Conservation (phyloP, 768 basidiomycete species). For the Trametes cingulata region DNA sequence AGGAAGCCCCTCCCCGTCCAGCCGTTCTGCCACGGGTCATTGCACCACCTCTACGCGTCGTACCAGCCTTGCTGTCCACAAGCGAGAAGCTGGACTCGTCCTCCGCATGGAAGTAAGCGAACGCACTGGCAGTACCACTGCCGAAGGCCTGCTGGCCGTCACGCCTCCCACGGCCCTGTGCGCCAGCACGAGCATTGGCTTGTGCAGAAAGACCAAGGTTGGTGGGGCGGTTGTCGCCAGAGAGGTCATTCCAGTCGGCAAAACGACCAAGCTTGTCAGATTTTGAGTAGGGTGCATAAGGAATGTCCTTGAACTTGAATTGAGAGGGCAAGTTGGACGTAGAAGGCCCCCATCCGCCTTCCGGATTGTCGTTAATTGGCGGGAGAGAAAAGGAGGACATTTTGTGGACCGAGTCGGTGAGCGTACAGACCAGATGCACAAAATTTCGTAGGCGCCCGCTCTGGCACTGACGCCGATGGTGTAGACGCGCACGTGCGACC, state of each 20-base stretch:
- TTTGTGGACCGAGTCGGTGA: constrained; percentile 11
- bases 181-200: constrained; percentile 52
- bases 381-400: constrained; percentile 88
- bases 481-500: constrained; percentile 16
- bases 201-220: constrained; percentile 46
- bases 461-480: neutral
- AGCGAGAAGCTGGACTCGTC: constrained; percentile 97
- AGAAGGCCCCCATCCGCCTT: constrained; percentile 91
- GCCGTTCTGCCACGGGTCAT: constrained; percentile 55
- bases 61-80: constrained; percentile 83
- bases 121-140: constrained; percentile 86
- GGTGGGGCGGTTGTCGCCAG: constrained; percentile 61
- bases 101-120: constrained; percentile 97
- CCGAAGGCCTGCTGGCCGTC: constrained; percentile 87
- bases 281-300: constrained; percentile 98
- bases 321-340: constrained; percentile 81
- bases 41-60: constrained; percentile 68
- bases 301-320: constrained; percentile 98
- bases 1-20: constrained; percentile 38
- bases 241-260: constrained; percentile 93
- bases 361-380: constrained; percentile 86
- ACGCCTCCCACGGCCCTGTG: constrained; percentile 56
- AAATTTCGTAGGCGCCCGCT: constrained; percentile 21
- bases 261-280: constrained; percentile 97
- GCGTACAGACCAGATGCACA: constrained; percentile 17